Evolutionary conservation across 192 early-diverging fungal species (phyloP).

Genomic region (Dispira parvispora): DNA sequence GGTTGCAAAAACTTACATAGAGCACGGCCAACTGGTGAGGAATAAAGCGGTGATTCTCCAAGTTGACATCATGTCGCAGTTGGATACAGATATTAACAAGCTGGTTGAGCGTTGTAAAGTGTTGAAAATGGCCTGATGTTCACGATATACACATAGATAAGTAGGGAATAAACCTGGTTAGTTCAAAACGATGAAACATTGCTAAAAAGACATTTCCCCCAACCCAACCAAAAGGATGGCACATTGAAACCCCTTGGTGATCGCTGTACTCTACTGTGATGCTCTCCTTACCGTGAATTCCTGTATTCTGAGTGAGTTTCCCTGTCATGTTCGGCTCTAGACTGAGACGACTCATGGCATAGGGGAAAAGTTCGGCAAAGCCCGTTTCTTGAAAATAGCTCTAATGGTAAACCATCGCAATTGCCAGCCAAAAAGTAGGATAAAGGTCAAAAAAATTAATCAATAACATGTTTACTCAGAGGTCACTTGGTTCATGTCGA

Average conservation of each 20-base stretch:
- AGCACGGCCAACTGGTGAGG: constrained; percentile 10
- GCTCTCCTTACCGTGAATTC: constrained; percentile 7
- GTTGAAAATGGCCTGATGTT: constrained; percentile 8
- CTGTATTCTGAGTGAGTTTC: constrained; percentile 2
- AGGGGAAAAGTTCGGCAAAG: constrained; percentile 8
- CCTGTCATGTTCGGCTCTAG: background rate
- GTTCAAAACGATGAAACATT: background rate
- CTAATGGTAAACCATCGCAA: background rate
- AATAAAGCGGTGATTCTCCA: constrained; percentile 3
- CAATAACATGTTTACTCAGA: background rate
- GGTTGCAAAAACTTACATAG: constrained; percentile 9
- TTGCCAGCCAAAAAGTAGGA: background rate
- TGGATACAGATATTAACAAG: constrained; percentile 3
- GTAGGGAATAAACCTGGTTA: background rate
- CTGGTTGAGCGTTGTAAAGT: constrained; percentile 6
- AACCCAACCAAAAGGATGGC: background rate
- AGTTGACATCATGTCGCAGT: background rate
- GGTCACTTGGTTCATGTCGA: background rate
- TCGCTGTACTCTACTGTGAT: no score
- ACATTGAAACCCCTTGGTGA: no score
- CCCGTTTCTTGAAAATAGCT: constrained; percentile 10
- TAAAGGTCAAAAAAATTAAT: background rate
- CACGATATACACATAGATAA: background rate
- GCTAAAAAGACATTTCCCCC: background rate
- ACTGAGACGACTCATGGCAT: constrained; percentile 8